These are phyloP conservation scores for Debaryomyces subglobosus DNA, from an alignment of 1,139 yeast species.

Conservation along the genomic window DNA sequence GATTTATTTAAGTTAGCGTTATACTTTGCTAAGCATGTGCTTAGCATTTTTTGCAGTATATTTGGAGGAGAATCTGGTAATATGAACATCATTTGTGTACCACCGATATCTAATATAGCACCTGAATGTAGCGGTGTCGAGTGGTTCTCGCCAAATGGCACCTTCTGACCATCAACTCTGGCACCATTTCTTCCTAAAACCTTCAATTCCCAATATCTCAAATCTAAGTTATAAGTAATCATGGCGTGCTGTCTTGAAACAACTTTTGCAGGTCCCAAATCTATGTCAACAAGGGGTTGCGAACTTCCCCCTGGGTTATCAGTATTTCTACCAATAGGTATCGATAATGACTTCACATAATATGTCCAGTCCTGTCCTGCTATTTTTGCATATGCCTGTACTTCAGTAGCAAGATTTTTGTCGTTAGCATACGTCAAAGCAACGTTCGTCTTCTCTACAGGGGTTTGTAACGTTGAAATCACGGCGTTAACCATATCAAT, in stretches of 20 bases:
- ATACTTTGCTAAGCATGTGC: slow-evolving; percentile 36
- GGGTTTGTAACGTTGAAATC: slow-evolving; percentile 49
- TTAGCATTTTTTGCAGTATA: slow-evolving; percentile 55
- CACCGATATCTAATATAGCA: slow-evolving; percentile 89
- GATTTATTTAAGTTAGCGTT: slow-evolving; percentile 27
- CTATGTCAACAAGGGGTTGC: slow-evolving; percentile 63
- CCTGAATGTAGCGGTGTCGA: slow-evolving; percentile 75
- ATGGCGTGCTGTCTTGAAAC: slow-evolving; percentile 89
- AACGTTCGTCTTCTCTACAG: slow-evolving; percentile 56
- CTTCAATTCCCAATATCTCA: slow-evolving; percentile 82
- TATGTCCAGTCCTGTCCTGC: slow-evolving; percentile 95
- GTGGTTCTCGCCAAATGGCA: slow-evolving; percentile 48
- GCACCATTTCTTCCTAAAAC: slow-evolving; percentile 93
- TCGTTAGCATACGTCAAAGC: slow-evolving; percentile 61
- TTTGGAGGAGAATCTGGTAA: slow-evolving; percentile 88
- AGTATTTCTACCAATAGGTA: slow-evolving; percentile 85
- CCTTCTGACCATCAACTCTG: slow-evolving; percentile 74
- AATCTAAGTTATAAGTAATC: slow-evolving; percentile 73
- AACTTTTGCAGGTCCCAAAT: slow-evolving; percentile 94
- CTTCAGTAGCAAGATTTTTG: slow-evolving; percentile 75
- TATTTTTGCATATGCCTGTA: slow-evolving; percentile 94
- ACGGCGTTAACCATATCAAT: slow-evolving; percentile 57
- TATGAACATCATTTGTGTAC: slow-evolving; percentile 98
- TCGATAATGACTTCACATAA: slow-evolving; percentile 79
- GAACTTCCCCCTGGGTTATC: slow-evolving; percentile 40